Evolutionary conservation across 768 basidiomycete species (phyloP), one percentile per base, ranked within the genome.

Genomic region (Kwoniella heveanensis): DNA sequence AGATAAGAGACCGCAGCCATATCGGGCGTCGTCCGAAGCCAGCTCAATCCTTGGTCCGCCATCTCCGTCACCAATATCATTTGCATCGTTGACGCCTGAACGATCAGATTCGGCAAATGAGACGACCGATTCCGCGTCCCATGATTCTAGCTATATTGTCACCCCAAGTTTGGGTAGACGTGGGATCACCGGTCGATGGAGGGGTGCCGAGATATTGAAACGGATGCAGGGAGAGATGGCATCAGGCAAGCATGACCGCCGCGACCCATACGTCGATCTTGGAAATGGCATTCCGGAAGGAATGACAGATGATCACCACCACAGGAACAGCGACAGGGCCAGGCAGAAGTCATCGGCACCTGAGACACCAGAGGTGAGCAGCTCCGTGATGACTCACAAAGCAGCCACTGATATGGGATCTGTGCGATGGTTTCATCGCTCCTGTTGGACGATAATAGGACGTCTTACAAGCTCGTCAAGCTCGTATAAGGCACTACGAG

Each of bases 41-140:
- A 26, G 29, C 39, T 51, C 54, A 19, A 30, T 54, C 17, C 9
- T 24, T 2, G 39, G 10, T 15, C 57, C 36, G 29, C 39, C 37
- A 6, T 30, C 64, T n/a, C 65, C 60, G 13, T 66, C 65, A 12
- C 54, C 65, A 8, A 62, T 57, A n/a, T 24, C 44, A 22, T 61
- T 56, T 29, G 39, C 39, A 9, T 8, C 39, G 6, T 10, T 17
- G 17, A 44, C 39, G 3, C 39, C 39, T 7, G 32, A 13, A 13
- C 32, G 6, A 6, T 36, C 32, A 13, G 13, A 36, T 13, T 57
- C 59, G 4, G 25, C 56, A 30, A 47, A 4, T 29, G 29, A 27
- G 36, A 21, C 47, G 32, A 44, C n/a, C 50, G 4, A 25, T 6
- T 6, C 19, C n/a, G n/a, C n/a, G n/a, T n/a, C n/a, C n/a, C n/a